These are phyloP conservation scores for Coprinopsis cinerea DNA, from an alignment of 768 basidiomycete genomes.

Conservation along the genomic window DNA sequence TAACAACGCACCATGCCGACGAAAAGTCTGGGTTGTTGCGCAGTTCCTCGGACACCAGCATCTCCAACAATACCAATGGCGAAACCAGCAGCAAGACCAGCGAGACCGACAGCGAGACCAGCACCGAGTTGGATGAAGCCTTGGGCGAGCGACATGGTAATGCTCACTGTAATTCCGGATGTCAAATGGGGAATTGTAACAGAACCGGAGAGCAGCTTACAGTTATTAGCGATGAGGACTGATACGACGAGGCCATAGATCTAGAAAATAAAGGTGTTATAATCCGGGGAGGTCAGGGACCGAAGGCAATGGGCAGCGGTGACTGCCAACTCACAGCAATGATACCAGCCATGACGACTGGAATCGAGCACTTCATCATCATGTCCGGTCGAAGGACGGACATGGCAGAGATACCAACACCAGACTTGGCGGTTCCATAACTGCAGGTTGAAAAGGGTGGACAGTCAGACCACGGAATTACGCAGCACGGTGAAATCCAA, in stretches of 20 bases:
- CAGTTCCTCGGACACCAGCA: constrained; percentile 96
- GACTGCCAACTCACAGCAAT: constrained; percentile 72
- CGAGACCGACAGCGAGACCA: constrained; percentile 86
- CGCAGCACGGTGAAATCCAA: constrained; percentile 8
- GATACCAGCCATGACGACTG: constrained; percentile 99
- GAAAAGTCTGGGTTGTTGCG: constrained; percentile 90
- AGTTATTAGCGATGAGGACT: constrained; percentile 85
- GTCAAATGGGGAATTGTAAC: not conserved
- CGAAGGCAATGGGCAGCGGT: not conserved
- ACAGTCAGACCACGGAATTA: constrained; percentile 10
- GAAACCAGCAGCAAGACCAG: constrained; percentile 95
- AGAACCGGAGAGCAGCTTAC: constrained; percentile 48
- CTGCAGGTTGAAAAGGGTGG: constrained; percentile 33
- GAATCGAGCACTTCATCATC: constrained; percentile 97
- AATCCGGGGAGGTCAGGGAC: not conserved
- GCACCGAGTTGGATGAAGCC: constrained; percentile 94
- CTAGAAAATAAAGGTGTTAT: constrained; percentile 29
- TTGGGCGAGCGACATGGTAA: constrained; percentile 83
- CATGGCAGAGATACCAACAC: constrained; percentile 97
- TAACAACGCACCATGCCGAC: constrained; percentile 75
- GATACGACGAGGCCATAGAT: constrained; percentile 98
- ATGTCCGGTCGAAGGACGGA: constrained; percentile 92
- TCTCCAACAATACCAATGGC: constrained; percentile 99
- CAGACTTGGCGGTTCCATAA: constrained; percentile 99
- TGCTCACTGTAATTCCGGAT: constrained; percentile 44